A percentile compares a stretch with the other conserved stretches of the same genome.
Conservation (phyloP, 2,329 filamentous ascomycete genomes). For the Clarireedia hainanense region DNA sequence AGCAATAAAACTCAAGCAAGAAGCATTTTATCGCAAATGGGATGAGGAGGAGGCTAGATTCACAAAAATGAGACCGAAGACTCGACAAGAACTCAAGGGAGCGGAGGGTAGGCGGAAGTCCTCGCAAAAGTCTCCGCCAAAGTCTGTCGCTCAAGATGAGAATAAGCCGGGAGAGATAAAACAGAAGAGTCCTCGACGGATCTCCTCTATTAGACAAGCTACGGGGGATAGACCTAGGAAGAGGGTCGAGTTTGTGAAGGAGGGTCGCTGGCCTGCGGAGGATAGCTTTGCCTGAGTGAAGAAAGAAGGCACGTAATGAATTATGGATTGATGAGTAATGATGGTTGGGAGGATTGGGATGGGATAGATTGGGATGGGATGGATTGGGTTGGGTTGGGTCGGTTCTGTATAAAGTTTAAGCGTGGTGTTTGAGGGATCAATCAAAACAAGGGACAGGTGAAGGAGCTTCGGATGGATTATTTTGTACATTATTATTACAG, state of each 20-base stretch:
- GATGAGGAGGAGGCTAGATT: too few species aligned
- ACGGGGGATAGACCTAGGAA: not conserved
- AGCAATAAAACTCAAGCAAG: not conserved
- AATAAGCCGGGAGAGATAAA: not conserved
- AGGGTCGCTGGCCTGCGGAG: conserved; percentile 23
- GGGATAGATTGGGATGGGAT: conserved; percentile 5
- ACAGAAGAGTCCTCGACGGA: not conserved
- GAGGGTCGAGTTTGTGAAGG: not conserved
- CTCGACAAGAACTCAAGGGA: too few species aligned
- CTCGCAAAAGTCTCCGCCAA: too few species aligned
- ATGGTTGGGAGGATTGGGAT: conserved; percentile 11
- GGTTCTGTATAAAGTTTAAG: conserved; percentile 11
- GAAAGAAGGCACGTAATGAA: not conserved
- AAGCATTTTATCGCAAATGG: not conserved
- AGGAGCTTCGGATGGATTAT: not conserved
- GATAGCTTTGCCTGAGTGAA: conserved; percentile 26
- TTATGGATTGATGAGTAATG: conserved; percentile 14
- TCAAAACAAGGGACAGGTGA: not conserved
- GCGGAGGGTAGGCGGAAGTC: too few species aligned
- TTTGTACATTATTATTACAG: conserved; percentile 9
- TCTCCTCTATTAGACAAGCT: not conserved
- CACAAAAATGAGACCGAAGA: too few species aligned
- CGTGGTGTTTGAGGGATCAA: conserved; percentile 3
- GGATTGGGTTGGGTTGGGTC: conserved; percentile 11
- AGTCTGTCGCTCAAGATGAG: not conserved